Conservation (phyloP, 768 basidiomycete species). For the Calocera cornea region DNA sequence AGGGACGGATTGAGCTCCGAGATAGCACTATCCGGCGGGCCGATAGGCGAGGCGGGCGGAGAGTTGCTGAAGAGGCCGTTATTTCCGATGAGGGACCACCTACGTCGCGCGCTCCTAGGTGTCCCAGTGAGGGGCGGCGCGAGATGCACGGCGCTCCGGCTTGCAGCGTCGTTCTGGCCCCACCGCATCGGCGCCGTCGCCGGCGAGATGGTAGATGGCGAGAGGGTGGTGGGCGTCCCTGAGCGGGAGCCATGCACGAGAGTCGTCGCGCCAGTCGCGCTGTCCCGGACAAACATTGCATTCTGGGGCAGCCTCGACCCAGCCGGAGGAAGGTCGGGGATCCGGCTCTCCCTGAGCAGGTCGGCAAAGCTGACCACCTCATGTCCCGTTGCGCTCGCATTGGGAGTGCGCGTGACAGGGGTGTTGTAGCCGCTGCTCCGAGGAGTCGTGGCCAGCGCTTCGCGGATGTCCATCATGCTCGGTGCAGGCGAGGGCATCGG, state of each 20-base stretch:
- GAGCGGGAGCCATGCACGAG: neutral
- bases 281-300: slow-evolving; percentile 22
- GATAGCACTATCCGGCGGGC: neutral
- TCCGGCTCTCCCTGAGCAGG: slow-evolving; percentile 62
- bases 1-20: neutral
- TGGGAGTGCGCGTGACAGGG: neutral
- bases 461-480: neutral
- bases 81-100: neutral
- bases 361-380: slow-evolving; percentile 51
- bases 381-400: slow-evolving; percentile 25
- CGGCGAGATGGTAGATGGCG: slow-evolving; percentile 26
- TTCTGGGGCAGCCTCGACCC: slow-evolving; percentile 48
- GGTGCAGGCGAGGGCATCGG: neutral
- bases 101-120: neutral
- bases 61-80: neutral
- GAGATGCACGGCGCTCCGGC: neutral
- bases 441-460: neutral
- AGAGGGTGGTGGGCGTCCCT: neutral
- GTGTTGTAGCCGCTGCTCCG: neutral
- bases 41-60: neutral
- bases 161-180: slow-evolving; percentile 14
- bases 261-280: neutral
- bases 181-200: slow-evolving; percentile 4
- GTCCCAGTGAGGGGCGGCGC: neutral
- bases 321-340: slow-evolving; percentile 57